These are phyloP conservation scores for Houttuynia cordata DNA, from an alignment of 164 flowering plant genomes.

Conservation along the genomic window DNA sequence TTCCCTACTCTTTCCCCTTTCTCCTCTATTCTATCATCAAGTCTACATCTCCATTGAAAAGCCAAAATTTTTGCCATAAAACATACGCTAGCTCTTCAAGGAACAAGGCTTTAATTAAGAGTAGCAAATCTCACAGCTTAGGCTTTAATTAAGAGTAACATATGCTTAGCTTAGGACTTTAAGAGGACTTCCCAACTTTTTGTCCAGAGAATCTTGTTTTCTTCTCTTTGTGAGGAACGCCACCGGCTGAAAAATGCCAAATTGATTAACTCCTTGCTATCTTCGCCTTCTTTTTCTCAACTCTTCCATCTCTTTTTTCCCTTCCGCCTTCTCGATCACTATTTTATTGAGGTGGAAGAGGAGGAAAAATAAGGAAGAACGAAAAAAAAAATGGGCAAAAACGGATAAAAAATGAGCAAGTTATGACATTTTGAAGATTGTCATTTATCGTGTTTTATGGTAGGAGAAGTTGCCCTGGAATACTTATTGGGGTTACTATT, in stretches of 20 bases:
- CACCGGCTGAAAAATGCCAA: conserved; percentile 1
- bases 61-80: background rate
- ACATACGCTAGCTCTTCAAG: background rate
- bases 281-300: background rate
- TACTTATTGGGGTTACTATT: no score
- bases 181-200: background rate
- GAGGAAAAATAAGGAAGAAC: no score
- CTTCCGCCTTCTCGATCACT: background rate
- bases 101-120: no score
- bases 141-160: no score
- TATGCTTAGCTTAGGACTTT: background rate
- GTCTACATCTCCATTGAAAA: background rate
- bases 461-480: no score
- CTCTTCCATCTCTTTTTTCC: no score
- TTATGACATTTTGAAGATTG: no score
- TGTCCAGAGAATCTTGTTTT: background rate
- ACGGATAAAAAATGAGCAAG: no score
- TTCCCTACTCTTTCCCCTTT: background rate
- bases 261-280: background rate
- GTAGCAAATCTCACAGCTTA: background rate
- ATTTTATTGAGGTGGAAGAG: no score
- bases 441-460: no score
- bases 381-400: no score
- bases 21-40: background rate
- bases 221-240: conserved; percentile 3